Evolutionary conservation across 331 rosid species (phyloP).

Genomic region (Dryas integrifolia): DNA sequence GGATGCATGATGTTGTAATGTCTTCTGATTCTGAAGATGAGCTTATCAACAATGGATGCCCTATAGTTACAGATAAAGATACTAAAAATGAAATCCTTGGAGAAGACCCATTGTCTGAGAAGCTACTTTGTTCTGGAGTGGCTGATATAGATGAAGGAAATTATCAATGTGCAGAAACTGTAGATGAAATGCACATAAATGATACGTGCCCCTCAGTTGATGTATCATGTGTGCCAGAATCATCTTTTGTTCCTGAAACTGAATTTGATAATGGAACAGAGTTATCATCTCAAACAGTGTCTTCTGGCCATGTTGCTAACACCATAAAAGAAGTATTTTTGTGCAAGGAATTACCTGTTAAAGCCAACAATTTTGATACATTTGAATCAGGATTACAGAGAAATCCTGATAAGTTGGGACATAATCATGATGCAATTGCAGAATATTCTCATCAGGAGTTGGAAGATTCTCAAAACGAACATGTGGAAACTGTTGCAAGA

Average conservation of each 20-base stretch:
- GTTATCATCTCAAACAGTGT: slow-evolving; percentile 38
- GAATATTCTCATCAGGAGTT: slow-evolving; percentile 30
- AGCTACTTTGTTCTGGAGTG: slow-evolving; percentile 38
- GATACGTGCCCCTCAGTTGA: slow-evolving; percentile 37
- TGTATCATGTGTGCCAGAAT: slow-evolving; percentile 49
- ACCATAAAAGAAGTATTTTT: slow-evolving; percentile 48
- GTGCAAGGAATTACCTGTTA: slow-evolving; percentile 33
- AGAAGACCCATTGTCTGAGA: slow-evolving; percentile 33
- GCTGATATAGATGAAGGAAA: slow-evolving; percentile 42
- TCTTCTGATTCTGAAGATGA: slow-evolving; percentile 95
- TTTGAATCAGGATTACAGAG: not conserved
- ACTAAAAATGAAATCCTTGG: slow-evolving; percentile 31
- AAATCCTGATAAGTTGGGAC: slow-evolving; percentile 23
- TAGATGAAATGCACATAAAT: slow-evolving; percentile 21
- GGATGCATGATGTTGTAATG: slow-evolving; percentile 62
- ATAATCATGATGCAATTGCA: slow-evolving; percentile 19
- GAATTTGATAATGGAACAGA: slow-evolving; percentile 46
- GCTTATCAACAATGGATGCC: slow-evolving; percentile 26
- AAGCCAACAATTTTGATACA: slow-evolving; percentile 17
- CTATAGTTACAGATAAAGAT: slow-evolving; percentile 28
- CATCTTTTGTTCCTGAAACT: slow-evolving; percentile 62
- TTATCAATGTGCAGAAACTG: slow-evolving; percentile 41
- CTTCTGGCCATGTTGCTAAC: slow-evolving; percentile 39
- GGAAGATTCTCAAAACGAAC: slow-evolving; percentile 44
- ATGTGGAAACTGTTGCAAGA: slow-evolving; percentile 32